Evolutionary conservation across 768 basidiomycete species (phyloP).

Genomic region (Suillus hirtellus): DNA sequence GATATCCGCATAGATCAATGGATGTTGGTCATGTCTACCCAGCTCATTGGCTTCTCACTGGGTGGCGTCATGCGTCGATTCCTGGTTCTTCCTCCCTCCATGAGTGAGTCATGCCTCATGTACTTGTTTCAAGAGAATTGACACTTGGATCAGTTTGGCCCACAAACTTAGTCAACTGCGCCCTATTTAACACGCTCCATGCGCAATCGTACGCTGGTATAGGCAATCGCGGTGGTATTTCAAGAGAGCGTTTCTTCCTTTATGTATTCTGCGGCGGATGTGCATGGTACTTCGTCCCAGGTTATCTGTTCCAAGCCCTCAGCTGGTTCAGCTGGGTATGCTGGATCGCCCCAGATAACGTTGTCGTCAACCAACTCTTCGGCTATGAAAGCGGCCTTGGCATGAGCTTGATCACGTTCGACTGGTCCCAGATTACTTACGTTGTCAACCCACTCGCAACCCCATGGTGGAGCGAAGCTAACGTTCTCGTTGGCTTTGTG

Average conservation of each 20-base stretch:
- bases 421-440: slow-evolving; percentile 63
- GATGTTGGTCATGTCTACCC: slow-evolving; percentile 16
- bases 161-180: slow-evolving; percentile 27
- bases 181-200: slow-evolving; percentile 29
- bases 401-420: slow-evolving; percentile 38
- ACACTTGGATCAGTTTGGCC: slow-evolving; percentile 28
- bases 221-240: slow-evolving; percentile 23
- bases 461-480: slow-evolving; percentile 42
- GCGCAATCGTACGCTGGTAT: slow-evolving; percentile 19
- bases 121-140: not conserved
- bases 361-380: slow-evolving; percentile 32
- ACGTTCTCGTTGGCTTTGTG: slow-evolving; percentile 39
- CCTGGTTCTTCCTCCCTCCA: slow-evolving; percentile 63
- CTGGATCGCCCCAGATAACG: slow-evolving; percentile 42
- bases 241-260: slow-evolving; percentile 20
- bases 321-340: slow-evolving; percentile 45
- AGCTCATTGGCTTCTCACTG: slow-evolving; percentile 15
- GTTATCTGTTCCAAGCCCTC: slow-evolving; percentile 35
- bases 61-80: slow-evolving; percentile 57
- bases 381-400: slow-evolving; percentile 40
- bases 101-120: slow-evolving; percentile 56
- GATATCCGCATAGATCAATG: slow-evolving; percentile 9
- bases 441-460: slow-evolving; percentile 38
- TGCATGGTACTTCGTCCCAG: slow-evolving; percentile 32
- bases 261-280: slow-evolving; percentile 19